phyloP scores from a whole-genome alignment of 139 green algal genomes.

The Marvania coccoides region DNA sequence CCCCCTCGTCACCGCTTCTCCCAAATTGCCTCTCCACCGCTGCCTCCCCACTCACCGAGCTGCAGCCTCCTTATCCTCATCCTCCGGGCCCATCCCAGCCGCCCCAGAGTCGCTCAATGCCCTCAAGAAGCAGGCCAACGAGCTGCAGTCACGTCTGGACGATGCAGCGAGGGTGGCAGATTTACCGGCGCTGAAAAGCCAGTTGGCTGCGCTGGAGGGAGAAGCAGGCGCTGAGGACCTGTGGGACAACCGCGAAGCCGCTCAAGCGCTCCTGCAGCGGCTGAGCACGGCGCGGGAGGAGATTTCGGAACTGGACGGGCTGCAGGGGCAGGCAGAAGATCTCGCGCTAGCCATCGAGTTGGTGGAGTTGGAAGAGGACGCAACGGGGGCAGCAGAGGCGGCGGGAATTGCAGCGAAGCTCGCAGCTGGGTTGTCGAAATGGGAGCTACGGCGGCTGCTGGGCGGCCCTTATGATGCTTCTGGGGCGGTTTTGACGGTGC shows the following conservation, averaged over 20 bases:
- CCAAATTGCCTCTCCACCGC: too few species aligned
- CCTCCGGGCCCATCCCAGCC: not conserved
- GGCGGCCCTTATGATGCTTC: slow-evolving; percentile 49
- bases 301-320: slow-evolving; percentile 16
- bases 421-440: slow-evolving; percentile 20
- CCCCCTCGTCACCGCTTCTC: too few species aligned
- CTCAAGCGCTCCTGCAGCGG: slow-evolving; percentile 43
- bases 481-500: slow-evolving; percentile 33
- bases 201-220: slow-evolving; percentile 41
- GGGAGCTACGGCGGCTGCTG: slow-evolving; percentile 61
- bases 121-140: not conserved
- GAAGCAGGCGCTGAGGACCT: slow-evolving; percentile 27
- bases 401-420: not conserved
- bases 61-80: not conserved
- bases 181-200: slow-evolving; percentile 14
- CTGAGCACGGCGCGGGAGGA: slow-evolving; percentile 11
- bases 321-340: slow-evolving; percentile 34
- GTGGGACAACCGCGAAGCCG: slow-evolving; percentile 58
- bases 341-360: slow-evolving; percentile 45
- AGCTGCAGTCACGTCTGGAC: not conserved
- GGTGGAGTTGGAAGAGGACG: slow-evolving; percentile 30
- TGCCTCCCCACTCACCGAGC: not conserved
- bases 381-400: slow-evolving; percentile 19
- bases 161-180: slow-evolving; percentile 24
- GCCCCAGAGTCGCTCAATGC: not conserved